phyloP scores from a whole-genome alignment of 257 asterid species.

The Solanum ossicruentum region DNA sequence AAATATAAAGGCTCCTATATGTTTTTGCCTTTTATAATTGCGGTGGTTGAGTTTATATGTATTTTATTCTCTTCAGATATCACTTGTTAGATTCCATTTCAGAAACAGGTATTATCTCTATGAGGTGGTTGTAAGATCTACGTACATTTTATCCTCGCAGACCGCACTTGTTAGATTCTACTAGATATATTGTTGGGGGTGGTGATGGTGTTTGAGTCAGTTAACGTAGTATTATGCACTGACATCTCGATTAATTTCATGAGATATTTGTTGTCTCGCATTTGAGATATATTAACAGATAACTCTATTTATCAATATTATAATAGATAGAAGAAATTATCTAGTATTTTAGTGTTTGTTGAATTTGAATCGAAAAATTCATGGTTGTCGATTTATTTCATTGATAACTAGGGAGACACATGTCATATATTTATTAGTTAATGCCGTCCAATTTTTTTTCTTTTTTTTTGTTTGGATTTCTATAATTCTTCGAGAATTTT shows the following conservation, averaged over 20 bases:
- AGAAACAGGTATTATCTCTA: too few relatives aligned
- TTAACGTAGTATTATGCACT: not conserved
- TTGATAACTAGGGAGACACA: not conserved
- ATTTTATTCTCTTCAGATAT: too few relatives aligned
- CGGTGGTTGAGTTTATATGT: too few relatives aligned
- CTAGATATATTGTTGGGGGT: too few relatives aligned
- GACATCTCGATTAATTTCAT: not conserved
- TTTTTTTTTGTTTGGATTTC: not conserved
- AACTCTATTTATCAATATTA: not conserved
- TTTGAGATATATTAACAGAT: too few relatives aligned
- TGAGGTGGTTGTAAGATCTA: too few relatives aligned
- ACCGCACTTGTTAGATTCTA: too few relatives aligned
- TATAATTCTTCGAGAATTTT: not conserved
- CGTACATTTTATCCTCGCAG: too few relatives aligned
- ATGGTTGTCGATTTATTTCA: fast-evolving
- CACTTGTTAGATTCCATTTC: too few relatives aligned
- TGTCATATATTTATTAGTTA: not conserved
- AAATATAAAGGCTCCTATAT: not conserved
- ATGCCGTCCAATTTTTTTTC: not conserved
- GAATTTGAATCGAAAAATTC: not conserved
- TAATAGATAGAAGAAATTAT: too few relatives aligned
- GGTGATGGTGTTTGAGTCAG: not conserved
- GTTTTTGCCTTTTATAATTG: not conserved
- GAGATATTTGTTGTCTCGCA: fast-evolving
- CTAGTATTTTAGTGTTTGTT: too few relatives aligned